Conservation (phyloP, 2,329 filamentous ascomycete genomes). For the Phoma sp. region DNA sequence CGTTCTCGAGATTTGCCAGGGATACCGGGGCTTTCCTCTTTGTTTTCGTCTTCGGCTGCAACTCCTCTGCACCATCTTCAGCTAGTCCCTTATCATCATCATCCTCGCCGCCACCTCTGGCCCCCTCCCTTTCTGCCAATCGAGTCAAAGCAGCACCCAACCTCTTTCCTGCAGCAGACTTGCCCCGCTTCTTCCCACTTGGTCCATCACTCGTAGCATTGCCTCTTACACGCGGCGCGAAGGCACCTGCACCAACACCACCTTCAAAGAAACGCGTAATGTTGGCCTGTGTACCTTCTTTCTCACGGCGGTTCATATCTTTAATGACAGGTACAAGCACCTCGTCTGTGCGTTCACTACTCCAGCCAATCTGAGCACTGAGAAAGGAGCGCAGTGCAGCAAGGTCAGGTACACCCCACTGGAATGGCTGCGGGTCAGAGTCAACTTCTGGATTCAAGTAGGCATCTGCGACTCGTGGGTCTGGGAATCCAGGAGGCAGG, state of each 20-base stretch:
- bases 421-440: slow-evolving; percentile 74
- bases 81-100: slow-evolving; percentile 19
- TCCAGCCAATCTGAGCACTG: slow-evolving; percentile 93
- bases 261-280: slow-evolving; percentile 93
- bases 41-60: slow-evolving; percentile 5
- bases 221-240: slow-evolving; percentile 69
- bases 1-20: slow-evolving; percentile 4
- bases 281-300: slow-evolving; percentile 92
- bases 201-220: slow-evolving; percentile 63
- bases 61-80: slow-evolving; percentile 11
- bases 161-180: slow-evolving; percentile 39
- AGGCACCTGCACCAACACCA: slow-evolving; percentile 71
- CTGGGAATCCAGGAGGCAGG: slow-evolving; percentile 80
- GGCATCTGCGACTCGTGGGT: slow-evolving; percentile 76
- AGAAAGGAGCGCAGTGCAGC: slow-evolving; percentile 83
- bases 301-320: slow-evolving; percentile 88
- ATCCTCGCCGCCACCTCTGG: slow-evolving; percentile 28
- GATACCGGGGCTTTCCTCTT: slow-evolving; percentile 28
- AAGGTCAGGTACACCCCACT: slow-evolving; percentile 95
- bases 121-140: slow-evolving; percentile 38
- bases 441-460: slow-evolving; percentile 91
- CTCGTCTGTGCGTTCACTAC: slow-evolving; percentile 88
- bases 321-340: slow-evolving; percentile 92
- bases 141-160: slow-evolving; percentile 42
- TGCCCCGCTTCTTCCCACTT: slow-evolving; percentile 57